Evolutionary conservation across 257 asterid species (phyloP).

Genomic region (Hygrophila difformis): DNA sequence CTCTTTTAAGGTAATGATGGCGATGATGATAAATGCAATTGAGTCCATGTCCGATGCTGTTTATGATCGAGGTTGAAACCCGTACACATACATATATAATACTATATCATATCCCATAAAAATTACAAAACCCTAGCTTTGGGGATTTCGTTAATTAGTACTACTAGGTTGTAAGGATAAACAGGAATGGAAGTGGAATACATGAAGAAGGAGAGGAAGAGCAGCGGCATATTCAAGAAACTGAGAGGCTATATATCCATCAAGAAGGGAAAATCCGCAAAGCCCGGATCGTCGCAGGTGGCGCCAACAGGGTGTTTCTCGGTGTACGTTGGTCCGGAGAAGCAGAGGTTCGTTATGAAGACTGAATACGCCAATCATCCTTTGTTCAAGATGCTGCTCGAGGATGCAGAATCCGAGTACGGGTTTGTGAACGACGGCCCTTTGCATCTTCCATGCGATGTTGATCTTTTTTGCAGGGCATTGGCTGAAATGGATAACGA

Average conservation of each 20-base stretch:
- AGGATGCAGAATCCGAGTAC: constrained; percentile 63
- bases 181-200: too few relatives aligned
- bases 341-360: constrained; percentile 37
- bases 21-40: too few relatives aligned
- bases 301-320: constrained; percentile 50
- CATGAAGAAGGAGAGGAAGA: too few relatives aligned
- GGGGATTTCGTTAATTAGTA: too few relatives aligned
- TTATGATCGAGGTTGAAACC: too few relatives aligned
- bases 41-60: too few relatives aligned
- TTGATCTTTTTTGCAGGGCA: constrained; percentile 36
- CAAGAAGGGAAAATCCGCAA: constrained; percentile 6
- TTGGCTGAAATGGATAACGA: constrained; percentile 45
- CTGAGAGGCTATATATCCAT: constrained; percentile 24
- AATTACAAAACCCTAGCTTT: too few relatives aligned
- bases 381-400: constrained; percentile 48
- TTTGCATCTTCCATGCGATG: constrained; percentile 47
- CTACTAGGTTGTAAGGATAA: too few relatives aligned
- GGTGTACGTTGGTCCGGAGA: constrained; percentile 51
- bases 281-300: constrained; percentile 1
- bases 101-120: too few relatives aligned
- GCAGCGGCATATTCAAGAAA: constrained; percentile 21
- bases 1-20: too few relatives aligned
- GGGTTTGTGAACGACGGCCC: constrained; percentile 55
- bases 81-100: too few relatives aligned
- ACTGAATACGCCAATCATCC: constrained; percentile 44